Percentiles rank a stretch among this genome's conserved stretches.
Conservation (phyloP, 2,329 filamentous ascomycete species). For the Epichloe glyceriae region DNA sequence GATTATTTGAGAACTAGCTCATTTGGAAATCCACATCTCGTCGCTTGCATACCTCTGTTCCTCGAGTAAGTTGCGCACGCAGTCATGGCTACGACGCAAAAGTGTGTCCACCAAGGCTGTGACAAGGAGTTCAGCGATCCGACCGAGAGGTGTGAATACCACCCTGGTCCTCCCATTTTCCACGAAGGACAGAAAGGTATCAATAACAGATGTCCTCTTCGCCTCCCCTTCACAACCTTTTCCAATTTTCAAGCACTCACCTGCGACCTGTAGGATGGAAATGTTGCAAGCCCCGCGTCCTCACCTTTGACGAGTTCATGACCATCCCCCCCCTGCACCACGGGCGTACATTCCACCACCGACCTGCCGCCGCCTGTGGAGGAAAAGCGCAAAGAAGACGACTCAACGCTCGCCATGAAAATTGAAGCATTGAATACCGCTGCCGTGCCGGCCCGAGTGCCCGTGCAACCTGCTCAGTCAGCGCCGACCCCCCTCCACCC, state of each 20-base stretch:
- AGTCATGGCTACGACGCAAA: conserved; percentile 48
- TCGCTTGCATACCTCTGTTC: background rate
- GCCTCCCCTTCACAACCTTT: too few species aligned
- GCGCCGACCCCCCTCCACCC: conserved; percentile 42
- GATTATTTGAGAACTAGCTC: background rate
- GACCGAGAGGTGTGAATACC: conserved; percentile 77
- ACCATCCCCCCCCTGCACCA: conserved; percentile 82
- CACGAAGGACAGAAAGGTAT: conserved; percentile 97
- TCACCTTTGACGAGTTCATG: conserved; percentile 98
- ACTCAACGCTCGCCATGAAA: conserved; percentile 28
- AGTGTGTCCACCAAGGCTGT: conserved; percentile 95
- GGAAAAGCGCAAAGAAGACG: conserved; percentile 37
- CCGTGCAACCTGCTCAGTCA: conserved; percentile 30
- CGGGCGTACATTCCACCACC: conserved; percentile 81
- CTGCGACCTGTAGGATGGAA: conserved; percentile 62
- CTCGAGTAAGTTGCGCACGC: background rate
- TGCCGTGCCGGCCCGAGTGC: conserved; percentile 27
- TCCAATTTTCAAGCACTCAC: too few species aligned
- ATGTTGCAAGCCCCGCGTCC: conserved; percentile 92
- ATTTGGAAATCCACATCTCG: background rate
- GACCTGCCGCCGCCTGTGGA: conserved; percentile 53
- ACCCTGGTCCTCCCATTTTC: conserved; percentile 87
- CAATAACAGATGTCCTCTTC: background rate
- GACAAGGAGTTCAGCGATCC: conserved; percentile 75
- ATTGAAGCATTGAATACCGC: conserved; percentile 36